Base-by-base conservation (phyloP, 768 basidiomycete genomes). In the Roridomyces roridus region DNA sequence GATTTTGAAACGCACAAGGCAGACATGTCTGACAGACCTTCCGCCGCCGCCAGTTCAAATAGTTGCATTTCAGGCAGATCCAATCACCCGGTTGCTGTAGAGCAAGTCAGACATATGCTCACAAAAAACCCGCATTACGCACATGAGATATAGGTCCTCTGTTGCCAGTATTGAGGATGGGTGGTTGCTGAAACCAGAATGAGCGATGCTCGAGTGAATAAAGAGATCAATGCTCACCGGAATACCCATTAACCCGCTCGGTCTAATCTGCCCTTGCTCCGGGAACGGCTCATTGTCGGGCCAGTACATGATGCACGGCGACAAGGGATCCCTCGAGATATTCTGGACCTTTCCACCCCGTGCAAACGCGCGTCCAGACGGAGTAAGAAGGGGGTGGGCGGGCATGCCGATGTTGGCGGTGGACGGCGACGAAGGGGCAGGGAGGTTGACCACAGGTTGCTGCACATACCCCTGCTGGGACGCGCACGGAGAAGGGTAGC, bases 21-120 rank as follows among this genome's bases (percentile, higher is more conserved):
- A 85, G 83, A 72, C 92, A 94, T 10, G 90, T 92, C 78, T 94
- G 92, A 74, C 92, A 94, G 56, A 94, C 92, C 72, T 94, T 94
- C 51, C 92, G 77, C 55, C 92, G 75, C 62, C 92, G 80, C 92
- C 92, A 94, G 69, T 94, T 94, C 62, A 92, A 72, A 73, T 94
- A 94, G 67, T 89, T 89, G 71, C 92, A 94, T 68, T 89, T 91
- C 61, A 80, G 77, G 72, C 92, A 94, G 52, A 91, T 80, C 92
- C 89, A 90, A 74, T 90, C 89, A 17, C 88, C 88, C 6, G 88
- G 88, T 78, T 90, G 88, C 81, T 82, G 63, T 50, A 59, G 12
- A n/a, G 35, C 46, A 49, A 55, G 42, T 59, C 39, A 67, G 46
- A 51, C 43, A 56, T 35, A 51, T 35, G 18, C 43, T 5, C 25